Percentiles rank a stretch among this genome's conserved stretches.
Evolutionary conservation across 2,329 filamentous ascomycete species (phyloP).

Genomic region (Beauveria scarabaeidicola): DNA sequence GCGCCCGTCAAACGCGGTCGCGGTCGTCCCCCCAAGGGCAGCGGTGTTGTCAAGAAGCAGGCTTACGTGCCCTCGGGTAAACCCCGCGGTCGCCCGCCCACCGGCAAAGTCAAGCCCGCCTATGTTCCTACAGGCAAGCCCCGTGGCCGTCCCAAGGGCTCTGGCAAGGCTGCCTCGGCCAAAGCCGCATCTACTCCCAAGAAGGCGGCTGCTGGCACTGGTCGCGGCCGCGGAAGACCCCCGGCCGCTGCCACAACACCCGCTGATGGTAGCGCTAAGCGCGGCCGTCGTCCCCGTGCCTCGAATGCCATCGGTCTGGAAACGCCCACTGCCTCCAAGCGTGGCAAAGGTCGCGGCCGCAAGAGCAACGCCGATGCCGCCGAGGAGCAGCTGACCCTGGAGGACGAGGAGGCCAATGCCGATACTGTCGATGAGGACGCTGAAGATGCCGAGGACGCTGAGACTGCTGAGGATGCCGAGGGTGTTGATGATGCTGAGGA

Average conservation of each 20-base stretch:
- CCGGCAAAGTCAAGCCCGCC: slow-evolving; percentile 23
- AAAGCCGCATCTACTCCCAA: slow-evolving; percentile 1
- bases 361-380: slow-evolving; percentile 18
- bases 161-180: slow-evolving; percentile 18
- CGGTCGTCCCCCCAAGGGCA: slow-evolving; percentile 31
- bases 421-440: slow-evolving; percentile 13
- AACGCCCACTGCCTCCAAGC: not conserved
- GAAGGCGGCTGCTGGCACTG: slow-evolving; percentile 12
- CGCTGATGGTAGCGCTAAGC: slow-evolving; percentile 5
- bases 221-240: slow-evolving; percentile 22
- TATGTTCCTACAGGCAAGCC: slow-evolving; percentile 35
- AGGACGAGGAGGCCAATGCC: slow-evolving; percentile 15
- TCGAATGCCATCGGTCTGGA: not conserved
- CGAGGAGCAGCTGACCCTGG: slow-evolving; percentile 17
- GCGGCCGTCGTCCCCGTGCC: not conserved
- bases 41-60: slow-evolving; percentile 28
- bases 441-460: slow-evolving; percentile 11
- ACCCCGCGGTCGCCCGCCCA: slow-evolving; percentile 34
- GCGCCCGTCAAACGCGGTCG: slow-evolving; percentile 26
- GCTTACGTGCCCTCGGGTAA: slow-evolving; percentile 29
- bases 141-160: slow-evolving; percentile 39
- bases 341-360: not conserved
- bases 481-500: not conserved
- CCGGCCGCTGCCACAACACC: slow-evolving; percentile 22
- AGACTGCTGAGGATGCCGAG: not conserved